Base-by-base conservation (phyloP, 176 grass and related monocot genomes). In the Eleusine indica region DNA sequence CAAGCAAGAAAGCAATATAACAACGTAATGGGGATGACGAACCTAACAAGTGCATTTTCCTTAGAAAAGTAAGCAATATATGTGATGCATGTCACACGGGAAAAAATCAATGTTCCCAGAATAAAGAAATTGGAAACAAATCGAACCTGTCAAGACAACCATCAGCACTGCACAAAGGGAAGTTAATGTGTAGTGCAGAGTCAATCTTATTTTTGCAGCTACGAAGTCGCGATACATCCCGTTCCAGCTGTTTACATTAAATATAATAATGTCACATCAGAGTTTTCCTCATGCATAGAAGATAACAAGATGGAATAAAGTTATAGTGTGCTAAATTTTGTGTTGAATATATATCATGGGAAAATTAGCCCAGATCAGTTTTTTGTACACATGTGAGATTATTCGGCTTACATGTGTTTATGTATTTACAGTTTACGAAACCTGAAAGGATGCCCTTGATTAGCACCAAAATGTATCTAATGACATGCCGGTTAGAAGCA, bases 201-300 rank as follows among this genome's bases (percentile, higher is more conserved):
- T 71, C 69, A 25, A 48, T 71, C 69, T 47, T 22, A 25, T 71
- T 71, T 71, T 71, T 71, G 69, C 21, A 48, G 41, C 69, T 48
- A 48, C 42, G n/a, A 40, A 71, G 69, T 25, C 69, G 69, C 21
- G n/a, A 71, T 29, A 71, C 42, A 48, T 71, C 69, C 69, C 21
- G 47, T 46, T 47, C 69, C n/a, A 71, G 43, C 69, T 71, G n/a
- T 71, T 71, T 15, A 29, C 21, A n/a, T 71, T 7, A 71, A 46
- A 71, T 46, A 71, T 46, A 46, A 46, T 71, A 3, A 8, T 25
- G 47, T 71, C 43, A 71, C 42, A 48, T 25, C 41, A 28, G 10
- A 4, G n/a, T 29, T 71, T 71, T 71, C n/a, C 42, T 28, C 46
- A 22, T 40, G 32, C 21, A 47, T 47, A 71, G 21, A 47, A 71